Conservation (phyloP, 2,329 filamentous ascomycete genomes). For the Trichoderma sp. region DNA sequence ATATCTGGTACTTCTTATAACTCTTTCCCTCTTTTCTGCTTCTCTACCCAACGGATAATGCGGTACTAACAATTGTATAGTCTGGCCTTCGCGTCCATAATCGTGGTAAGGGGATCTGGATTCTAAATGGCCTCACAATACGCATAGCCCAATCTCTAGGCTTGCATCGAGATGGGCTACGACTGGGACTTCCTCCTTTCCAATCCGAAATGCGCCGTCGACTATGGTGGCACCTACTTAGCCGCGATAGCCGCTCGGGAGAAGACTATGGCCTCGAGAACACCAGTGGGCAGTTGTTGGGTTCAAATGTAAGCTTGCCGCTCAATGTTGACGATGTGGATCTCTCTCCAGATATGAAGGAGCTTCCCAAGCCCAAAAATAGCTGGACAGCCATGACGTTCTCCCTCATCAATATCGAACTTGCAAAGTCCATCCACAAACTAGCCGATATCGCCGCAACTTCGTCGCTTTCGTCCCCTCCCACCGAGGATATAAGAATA, state of each 20-base stretch:
- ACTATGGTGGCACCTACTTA: background rate
- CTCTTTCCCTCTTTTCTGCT: background rate
- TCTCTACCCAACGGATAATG: background rate
- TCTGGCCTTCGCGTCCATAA: background rate
- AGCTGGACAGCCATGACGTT: background rate
- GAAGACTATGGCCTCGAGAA: background rate
- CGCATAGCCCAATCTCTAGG: background rate
- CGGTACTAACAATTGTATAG: background rate
- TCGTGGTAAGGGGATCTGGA: background rate
- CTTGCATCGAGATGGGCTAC: background rate
- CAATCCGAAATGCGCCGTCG: background rate
- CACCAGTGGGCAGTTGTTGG: background rate
- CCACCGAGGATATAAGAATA: background rate
- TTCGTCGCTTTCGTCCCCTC: background rate
- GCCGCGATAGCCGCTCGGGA: background rate
- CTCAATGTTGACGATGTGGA: background rate
- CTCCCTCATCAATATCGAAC: background rate
- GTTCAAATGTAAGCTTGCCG: background rate
- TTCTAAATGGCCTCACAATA: background rate
- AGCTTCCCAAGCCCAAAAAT: background rate
- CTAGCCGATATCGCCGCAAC: background rate
- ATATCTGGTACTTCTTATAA: background rate
- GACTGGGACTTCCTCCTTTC: background rate
- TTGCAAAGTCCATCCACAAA: background rate
- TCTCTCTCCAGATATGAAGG: background rate